phyloP scores from a whole-genome alignment of 2,329 filamentous ascomycete genomes.

The Colletotrichum gigasporum region DNA sequence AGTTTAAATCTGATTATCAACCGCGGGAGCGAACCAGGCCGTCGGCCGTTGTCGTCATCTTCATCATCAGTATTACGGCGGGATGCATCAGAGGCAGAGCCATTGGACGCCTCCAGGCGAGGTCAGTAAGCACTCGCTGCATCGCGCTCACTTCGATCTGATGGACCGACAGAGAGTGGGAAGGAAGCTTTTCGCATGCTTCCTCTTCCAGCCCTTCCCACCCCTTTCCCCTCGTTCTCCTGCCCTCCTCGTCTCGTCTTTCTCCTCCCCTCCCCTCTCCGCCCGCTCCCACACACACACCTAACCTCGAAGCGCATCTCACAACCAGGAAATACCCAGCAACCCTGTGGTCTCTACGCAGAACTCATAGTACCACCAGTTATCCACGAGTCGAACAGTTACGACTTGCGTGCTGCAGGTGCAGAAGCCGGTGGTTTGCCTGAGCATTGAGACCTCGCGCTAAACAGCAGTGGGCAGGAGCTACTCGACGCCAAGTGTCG shows the following conservation, averaged over 20 bases:
- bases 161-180: not conserved
- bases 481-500: slow-evolving; percentile 16
- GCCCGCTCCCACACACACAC: slow-evolving; percentile 13
- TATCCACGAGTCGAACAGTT: slow-evolving; percentile 11
- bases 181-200: not conserved
- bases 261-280: slow-evolving; percentile 13
- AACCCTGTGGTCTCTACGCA: not conserved
- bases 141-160: slow-evolving; percentile 8
- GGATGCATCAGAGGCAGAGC: not conserved
- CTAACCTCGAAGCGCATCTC: slow-evolving; percentile 1
- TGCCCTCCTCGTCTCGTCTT: slow-evolving; percentile 9
- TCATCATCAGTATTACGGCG: not conserved
- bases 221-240: not conserved
- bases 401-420: not conserved
- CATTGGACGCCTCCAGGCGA: not conserved
- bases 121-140: not conserved
- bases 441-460: not conserved
- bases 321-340: slow-evolving; percentile 11
- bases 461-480: slow-evolving; percentile 3
- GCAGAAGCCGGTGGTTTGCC: not conserved
- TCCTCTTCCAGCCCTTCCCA: not conserved
- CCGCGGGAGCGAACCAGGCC: not conserved
- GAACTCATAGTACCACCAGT: not conserved
- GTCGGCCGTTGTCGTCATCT: not conserved
- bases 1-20: not conserved